Evolutionary conservation across 345 rosid genomes (phyloP).

Genomic region (rapeseed (Brassica napus)): Da-Ae NC_063447.1:5362501-5363000

Average conservation of each 20-base stretch:
- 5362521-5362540: conserved; percentile 28
- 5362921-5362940: background rate
- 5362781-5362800: background rate
- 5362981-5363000: background rate
- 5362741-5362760: conserved; percentile 21
- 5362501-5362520: conserved; percentile 5
- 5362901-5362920: background rate
- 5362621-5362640: conserved; percentile 35
- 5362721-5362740: conserved; percentile 31
- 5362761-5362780: conserved; percentile 19
- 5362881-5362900: conserved; percentile 14
- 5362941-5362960: background rate
- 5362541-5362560: conserved; percentile 25
- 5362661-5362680: conserved; percentile 43
- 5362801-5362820: conserved; percentile 1
- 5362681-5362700: conserved; percentile 47
- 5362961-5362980: background rate
- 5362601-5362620: conserved; percentile 26
- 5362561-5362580: conserved; percentile 17
- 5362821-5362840: conserved; percentile 1
- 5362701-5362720: conserved; percentile 27
- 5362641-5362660: conserved; percentile 33
- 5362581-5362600: conserved; percentile 15
- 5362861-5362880: conserved; percentile 16
- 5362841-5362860: conserved; percentile 11